These are phyloP conservation scores for Talaromyces sp. DNA, from an alignment of 2,329 filamentous ascomycete species.

Conservation along the genomic window DNA sequence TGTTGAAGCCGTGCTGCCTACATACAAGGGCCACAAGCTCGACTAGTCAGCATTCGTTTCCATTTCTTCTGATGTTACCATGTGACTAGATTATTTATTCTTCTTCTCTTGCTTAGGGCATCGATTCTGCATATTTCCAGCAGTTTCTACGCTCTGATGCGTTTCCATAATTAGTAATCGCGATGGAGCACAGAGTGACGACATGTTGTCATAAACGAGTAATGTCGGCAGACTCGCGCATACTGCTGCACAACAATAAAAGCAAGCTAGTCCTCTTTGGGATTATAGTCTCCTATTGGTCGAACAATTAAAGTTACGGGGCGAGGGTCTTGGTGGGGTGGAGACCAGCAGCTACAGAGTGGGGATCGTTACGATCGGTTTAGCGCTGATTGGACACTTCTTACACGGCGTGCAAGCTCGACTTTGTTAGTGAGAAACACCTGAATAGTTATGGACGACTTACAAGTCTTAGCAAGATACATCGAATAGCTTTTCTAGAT, in stretches of 20 bases:
- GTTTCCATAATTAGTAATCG: neutral
- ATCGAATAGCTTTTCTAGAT: too few relatives aligned
- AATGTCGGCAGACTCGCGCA: neutral
- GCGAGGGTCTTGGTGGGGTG: neutral
- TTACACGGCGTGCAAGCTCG: neutral
- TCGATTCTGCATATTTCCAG: neutral
- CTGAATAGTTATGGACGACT: neutral
- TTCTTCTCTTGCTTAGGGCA: neutral
- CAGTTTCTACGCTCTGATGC: neutral
- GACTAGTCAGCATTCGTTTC: neutral
- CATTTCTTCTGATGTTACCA: neutral
- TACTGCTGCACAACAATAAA: neutral
- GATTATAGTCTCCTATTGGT: slow-evolving; percentile 11
- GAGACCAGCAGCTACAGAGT: neutral
- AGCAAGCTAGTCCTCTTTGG: neutral
- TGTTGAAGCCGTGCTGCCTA: neutral
- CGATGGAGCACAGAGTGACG: neutral
- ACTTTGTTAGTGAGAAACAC: neutral
- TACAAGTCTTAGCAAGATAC: neutral
- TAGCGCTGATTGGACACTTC: neutral
- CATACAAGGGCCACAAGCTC: neutral
- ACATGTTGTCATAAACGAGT: neutral
- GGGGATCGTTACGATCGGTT: neutral
- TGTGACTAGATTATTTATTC: neutral
- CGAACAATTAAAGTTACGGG: neutral